Percentiles rank a stretch among this genome's conserved stretches.
phyloP scores from a whole-genome alignment of 2,329 filamentous ascomycete species.

The Paracorniculantispora psalliotae region DNA sequence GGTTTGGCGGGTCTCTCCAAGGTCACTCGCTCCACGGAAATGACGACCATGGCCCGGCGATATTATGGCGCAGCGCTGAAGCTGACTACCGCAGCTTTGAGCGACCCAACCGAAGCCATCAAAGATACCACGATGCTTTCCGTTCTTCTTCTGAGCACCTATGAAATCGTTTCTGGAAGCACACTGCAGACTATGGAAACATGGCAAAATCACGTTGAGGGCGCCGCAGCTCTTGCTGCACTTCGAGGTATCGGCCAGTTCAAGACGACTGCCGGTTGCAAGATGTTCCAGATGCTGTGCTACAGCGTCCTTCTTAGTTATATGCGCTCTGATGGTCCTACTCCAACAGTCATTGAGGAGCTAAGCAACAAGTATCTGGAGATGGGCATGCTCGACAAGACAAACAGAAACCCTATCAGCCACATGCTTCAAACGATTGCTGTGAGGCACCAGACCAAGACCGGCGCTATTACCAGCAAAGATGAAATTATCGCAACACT shows the following conservation, averaged over 20 bases:
- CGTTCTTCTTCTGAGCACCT: constrained; percentile 51
- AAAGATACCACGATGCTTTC: constrained; percentile 49
- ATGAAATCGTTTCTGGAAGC: constrained; percentile 48
- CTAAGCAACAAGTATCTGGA: constrained; percentile 39
- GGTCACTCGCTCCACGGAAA: constrained; percentile 35
- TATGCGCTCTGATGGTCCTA: constrained; percentile 42
- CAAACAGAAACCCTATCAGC: constrained; percentile 38
- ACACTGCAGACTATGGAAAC: constrained; percentile 42
- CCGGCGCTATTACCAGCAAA: constrained; percentile 30
- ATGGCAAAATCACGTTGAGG: constrained; percentile 50
- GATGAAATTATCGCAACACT: constrained; percentile 33
- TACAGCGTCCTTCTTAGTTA: constrained; percentile 48
- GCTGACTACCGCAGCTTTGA: constrained; percentile 47
- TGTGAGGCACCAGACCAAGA: constrained; percentile 42
- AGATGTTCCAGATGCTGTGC: constrained; percentile 51
- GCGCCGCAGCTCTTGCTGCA: constrained; percentile 45
- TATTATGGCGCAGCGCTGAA: constrained; percentile 48
- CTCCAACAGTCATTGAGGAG: constrained; percentile 43
- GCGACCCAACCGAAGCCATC: constrained; percentile 36
- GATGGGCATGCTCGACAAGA: constrained; percentile 31
- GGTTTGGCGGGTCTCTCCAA: constrained; percentile 49
- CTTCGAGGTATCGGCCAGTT: constrained; percentile 46
- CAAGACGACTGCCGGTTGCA: constrained; percentile 37
- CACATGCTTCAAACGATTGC: constrained; percentile 42
- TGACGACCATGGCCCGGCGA: constrained; percentile 43